Evolutionary conservation across 73 alveolate genomes (phyloP), one percentile per base, ranked within the genome.

Genomic region (Symbiodinium natans): DNA sequence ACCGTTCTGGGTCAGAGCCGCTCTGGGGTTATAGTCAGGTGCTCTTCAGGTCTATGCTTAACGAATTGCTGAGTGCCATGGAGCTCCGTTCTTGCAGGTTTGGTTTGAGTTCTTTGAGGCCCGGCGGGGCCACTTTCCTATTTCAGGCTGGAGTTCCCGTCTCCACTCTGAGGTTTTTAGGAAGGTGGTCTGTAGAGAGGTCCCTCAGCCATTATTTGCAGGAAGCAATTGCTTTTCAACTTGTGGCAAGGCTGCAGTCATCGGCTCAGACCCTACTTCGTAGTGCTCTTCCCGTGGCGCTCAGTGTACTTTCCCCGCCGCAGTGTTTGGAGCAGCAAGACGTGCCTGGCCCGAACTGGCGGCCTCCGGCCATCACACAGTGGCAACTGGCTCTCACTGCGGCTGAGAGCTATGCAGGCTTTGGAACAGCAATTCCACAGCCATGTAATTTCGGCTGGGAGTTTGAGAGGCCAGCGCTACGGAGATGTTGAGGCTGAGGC

Each of bases 161-260:
- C 1, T 8, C 82, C 1, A 23, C 93, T 3, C 48, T 85, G 29
- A 9, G 93, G 19, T 85, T 85, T 25, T 43, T 85, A 33, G 93
- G 93, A 0, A 10, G 82, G 3, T 85, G 93, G 93, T 29, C 93
- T 19, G 82, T 48, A 0, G 93, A 85, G 21, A 7, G 93, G 59
- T 86, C 93, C 0, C 29, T 86, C 3, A 80, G 40, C 59, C 83
- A 86, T 2, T 86, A 86, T 33, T 34, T 86, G 41, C 93, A 86
- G 17, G 59, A 48, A 8, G 93, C 93, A 6, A 39, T 86, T 48
- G 82, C 93, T 0, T 21, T 48, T 3, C 93, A 86, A 27, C 27
- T 86, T 29, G 15, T 86, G 29, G 63, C 56, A 11, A 4, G 39
- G 93, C 46, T 86, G 54, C 11, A 41, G 41, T 83, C 82, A 0